Evolutionary conservation across 2,329 filamentous ascomycete species (phyloP), one percentile per base, ranked within the genome.

Genomic region (Aschersonia sp.): DNA sequence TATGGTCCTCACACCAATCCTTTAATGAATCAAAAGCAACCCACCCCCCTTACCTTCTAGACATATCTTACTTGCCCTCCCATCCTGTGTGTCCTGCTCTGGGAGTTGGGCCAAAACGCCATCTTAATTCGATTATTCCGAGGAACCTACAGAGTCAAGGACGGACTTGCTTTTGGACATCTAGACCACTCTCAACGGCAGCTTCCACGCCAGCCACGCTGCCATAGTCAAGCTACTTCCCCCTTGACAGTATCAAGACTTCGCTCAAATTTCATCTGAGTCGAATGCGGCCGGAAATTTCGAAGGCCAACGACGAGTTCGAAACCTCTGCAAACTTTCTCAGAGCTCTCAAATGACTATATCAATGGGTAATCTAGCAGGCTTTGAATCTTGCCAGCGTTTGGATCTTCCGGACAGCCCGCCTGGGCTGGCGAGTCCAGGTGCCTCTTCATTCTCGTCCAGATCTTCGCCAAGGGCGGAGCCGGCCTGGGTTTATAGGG

Each of bases 311-410:
- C 22, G 22, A 22, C 22, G 22, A 22, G 22, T 42, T 14, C 40
- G 46, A 48, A 35, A 22, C 40, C 42, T 14, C 42, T 40, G 11
- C 11, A 31, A 40, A 12, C 32, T 47, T 44, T 39, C 42, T 44
- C 12, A 30, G 33, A 40, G 41, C 35, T 41, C 39, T 32, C 14
- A 22, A 14, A 40, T 46, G 30, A 50, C 57, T 55, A 55, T 67
- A 61, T 68, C 72, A 73, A 78, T 78, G 75, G 74, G 73, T 66
- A 68, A 72, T 66, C 60, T 71, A 68, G 62, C 70, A 60, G 65
- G 61, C 55, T 57, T 70, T 63, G 71, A 76, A 59, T 63, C 70
- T 61, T 68, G 68, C 59, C 69, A 67, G 60, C 70, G 67, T 57
- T 67, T 71, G 61, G 64, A 68, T 59, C 62, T 68, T 53, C 73